These are phyloP conservation scores for Boletellus ananas DNA, from an alignment of 768 basidiomycete genomes.

Conservation along the genomic window DNA sequence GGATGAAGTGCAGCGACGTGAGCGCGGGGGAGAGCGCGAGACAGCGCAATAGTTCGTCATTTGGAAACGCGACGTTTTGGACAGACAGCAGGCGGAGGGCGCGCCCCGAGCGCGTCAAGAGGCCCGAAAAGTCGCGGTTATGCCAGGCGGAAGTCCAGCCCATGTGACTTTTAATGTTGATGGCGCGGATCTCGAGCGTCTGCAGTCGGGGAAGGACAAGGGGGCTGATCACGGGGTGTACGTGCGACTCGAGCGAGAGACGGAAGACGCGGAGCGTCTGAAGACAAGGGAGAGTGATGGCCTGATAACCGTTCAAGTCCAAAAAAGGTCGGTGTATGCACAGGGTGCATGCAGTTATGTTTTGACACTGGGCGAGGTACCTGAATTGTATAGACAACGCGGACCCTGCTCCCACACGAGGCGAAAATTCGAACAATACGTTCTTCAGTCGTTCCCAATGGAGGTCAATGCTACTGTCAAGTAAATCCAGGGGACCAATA, in stretches of 20 bases:
- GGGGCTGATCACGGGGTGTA: not conserved
- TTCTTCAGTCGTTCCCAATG: slow-evolving; percentile 14
- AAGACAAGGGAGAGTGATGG: slow-evolving; percentile 7
- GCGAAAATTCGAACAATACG: slow-evolving; percentile 9
- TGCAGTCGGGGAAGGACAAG: slow-evolving; percentile 16
- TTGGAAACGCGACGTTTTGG: slow-evolving; percentile 9
- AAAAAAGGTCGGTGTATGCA: slow-evolving; percentile 7
- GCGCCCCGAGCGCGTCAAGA: slow-evolving; percentile 17
- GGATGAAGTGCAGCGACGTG: slow-evolving; percentile 10
- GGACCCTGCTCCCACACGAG: too few species aligned
- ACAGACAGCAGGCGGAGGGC: slow-evolving; percentile 12
- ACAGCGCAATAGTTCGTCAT: slow-evolving; percentile 18
- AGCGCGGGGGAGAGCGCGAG: slow-evolving; percentile 12
- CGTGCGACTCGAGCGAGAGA: not conserved
- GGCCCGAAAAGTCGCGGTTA: slow-evolving; percentile 16
- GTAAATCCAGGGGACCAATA: not conserved
- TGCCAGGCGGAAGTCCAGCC: too few species aligned
- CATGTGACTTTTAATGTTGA: too few species aligned
- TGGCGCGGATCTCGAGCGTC: slow-evolving; percentile 13
- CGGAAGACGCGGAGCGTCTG: slow-evolving; percentile 14
- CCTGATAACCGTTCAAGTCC: too few species aligned
- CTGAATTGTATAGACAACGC: too few species aligned
- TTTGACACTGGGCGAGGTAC: slow-evolving; percentile 10
- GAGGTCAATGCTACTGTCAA: not conserved
- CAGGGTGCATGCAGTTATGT: slow-evolving; percentile 17